phyloP scores from a whole-genome alignment of 2,329 filamentous ascomycete species.

The Gremmenia infestans region DNA sequence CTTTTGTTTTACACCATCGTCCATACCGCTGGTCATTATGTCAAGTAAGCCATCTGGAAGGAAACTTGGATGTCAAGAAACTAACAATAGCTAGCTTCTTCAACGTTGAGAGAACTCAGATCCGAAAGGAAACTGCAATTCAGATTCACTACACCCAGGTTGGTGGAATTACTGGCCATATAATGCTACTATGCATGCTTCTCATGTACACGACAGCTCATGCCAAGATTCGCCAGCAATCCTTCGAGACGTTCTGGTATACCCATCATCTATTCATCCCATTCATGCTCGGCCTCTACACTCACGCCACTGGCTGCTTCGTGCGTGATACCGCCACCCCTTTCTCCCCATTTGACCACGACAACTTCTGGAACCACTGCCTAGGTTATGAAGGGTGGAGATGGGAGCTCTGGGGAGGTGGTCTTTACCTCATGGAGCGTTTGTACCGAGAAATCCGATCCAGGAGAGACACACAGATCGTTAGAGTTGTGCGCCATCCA shows the following conservation, averaged over 20 bases:
- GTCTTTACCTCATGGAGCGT: conserved; percentile 80
- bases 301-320: conserved; percentile 93
- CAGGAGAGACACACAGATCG: conserved; percentile 79
- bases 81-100: conserved; percentile 62
- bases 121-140: conserved; percentile 74
- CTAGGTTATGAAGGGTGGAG: conserved; percentile 95
- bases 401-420: conserved; percentile 88
- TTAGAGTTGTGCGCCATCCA: conserved; percentile 89
- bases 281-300: conserved; percentile 90
- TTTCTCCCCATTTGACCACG: conserved; percentile 79
- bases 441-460: conserved; percentile 87
- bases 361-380: conserved; percentile 84
- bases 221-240: conserved; percentile 89
- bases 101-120: conserved; percentile 82
- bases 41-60: conserved; percentile 65
- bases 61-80: background rate
- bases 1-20: conserved; percentile 76
- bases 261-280: conserved; percentile 98
- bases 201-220: conserved; percentile 97
- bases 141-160: conserved; percentile 89
- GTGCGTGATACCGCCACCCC: conserved; percentile 73
- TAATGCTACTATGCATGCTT: conserved; percentile 99
- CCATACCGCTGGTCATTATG: conserved; percentile 80
- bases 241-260: conserved; percentile 99
- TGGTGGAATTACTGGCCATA: conserved; percentile 89